Evolutionary conservation across 169 alveolate species (phyloP), one percentile per base, ranked within the genome.

Genomic region (Plasmodium gaboni): DNA sequence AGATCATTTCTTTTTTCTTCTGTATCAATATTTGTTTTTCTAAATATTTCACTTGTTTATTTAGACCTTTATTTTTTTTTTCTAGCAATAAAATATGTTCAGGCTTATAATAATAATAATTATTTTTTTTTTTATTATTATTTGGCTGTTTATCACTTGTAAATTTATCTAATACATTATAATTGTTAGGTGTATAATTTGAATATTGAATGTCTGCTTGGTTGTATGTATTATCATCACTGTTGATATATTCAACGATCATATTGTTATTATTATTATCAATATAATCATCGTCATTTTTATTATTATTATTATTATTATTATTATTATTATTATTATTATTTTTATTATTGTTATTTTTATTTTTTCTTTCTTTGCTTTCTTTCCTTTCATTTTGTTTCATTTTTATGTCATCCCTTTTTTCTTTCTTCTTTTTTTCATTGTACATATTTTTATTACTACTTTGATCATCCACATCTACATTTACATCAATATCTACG

Each of bases 1-100:
- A 67, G 6, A 5, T 53, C 28, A 63, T 80, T 69, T 80, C 90
- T 65, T 63, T 80, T 28, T 80, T 80, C 69, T 80, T 80, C n/a
- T 67, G 69, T 9, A 46, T 67, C 2, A n/a, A n/a, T 22, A 80
- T 80, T 80, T 80, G 24, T 8, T 61, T 68, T 80, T 80, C 72
- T 15, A 80, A 12, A 68, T 57, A 46, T 50, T 68, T 80, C 64
- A 80, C 19, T 80, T 46, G 64, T 22, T 48, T 55, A 42, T 80
- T 68, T 38, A 80, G 53, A 4, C 9, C 22, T 3, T 13, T 68
- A 28, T 80, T 67, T 46, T 48, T 65, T 68, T 65, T 80, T 32
- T 50, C 48, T 15, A 74, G 8, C 61, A 73, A 0, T 13, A 17
- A 24, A 22, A 57, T 60, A 0, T 72, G 24, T 15, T 38, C 7